phyloP scores from a whole-genome alignment of 169 alveolate genomes.

The Eimeria nieschulzi region DNA sequence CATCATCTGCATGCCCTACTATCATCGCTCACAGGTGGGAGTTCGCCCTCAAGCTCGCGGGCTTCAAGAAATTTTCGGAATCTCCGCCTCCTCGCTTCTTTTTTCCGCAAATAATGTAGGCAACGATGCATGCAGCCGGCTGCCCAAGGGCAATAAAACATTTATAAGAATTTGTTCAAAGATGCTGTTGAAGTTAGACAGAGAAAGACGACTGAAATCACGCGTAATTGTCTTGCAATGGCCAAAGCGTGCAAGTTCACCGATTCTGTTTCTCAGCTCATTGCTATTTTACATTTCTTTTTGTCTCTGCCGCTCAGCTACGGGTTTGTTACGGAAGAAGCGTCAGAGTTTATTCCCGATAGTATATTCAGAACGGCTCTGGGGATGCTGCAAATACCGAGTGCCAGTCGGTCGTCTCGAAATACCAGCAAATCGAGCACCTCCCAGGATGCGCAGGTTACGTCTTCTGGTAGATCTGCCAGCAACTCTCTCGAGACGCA shows the following conservation, averaged over 20 bases:
- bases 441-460: background rate
- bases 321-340: slow-evolving; percentile 53
- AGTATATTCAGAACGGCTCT: slow-evolving; percentile 19
- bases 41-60: slow-evolving; percentile 41
- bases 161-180: background rate
- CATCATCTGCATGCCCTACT: background rate
- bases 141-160: too few species aligned
- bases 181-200: background rate
- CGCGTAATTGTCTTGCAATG: background rate
- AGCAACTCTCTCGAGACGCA: too few species aligned
- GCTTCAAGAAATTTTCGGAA: slow-evolving; percentile 18
- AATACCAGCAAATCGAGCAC: background rate
- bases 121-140: too few species aligned
- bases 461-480: too few species aligned
- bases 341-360: background rate
- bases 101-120: slow-evolving; percentile 53
- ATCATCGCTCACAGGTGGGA: slow-evolving; percentile 40
- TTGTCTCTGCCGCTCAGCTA: slow-evolving; percentile 1
- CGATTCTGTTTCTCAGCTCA: background rate
- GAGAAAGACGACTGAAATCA: too few species aligned
- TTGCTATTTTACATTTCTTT: background rate
- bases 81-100: slow-evolving; percentile 43
- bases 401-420: background rate
- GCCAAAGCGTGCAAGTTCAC: background rate
- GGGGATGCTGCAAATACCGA: slow-evolving; percentile 34